These are phyloP conservation scores for Massariosphaeria phaeospora DNA, from an alignment of 495 filamentous ascomycete species.

Conservation along the genomic window DNA sequence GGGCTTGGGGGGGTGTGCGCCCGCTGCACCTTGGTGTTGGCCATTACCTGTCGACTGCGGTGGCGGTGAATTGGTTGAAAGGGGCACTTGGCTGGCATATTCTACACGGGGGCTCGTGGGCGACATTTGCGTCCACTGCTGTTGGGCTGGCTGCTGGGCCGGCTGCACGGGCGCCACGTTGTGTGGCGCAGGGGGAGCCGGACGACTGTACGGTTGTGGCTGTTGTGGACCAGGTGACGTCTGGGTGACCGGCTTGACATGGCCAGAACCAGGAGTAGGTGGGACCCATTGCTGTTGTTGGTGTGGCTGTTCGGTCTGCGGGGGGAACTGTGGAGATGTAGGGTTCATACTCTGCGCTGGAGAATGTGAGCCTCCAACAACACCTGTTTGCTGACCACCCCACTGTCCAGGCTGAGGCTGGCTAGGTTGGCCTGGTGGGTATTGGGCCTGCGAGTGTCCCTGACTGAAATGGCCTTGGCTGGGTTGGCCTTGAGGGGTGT, in stretches of 20 bases:
- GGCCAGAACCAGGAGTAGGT: not conserved
- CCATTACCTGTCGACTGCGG: not conserved
- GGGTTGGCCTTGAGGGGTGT: not conserved
- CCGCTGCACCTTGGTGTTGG: not conserved
- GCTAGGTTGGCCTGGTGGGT: conserved; percentile 5
- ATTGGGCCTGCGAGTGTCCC: conserved; percentile 3
- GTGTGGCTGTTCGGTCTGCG: too few relatives aligned
- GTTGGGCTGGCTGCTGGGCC: not conserved
- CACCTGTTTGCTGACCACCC: conserved; percentile 20
- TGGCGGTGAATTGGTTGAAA: conserved; percentile 9
- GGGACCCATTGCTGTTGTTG: conserved; percentile 19
- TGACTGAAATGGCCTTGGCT: too few relatives aligned
- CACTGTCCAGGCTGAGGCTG: not conserved
- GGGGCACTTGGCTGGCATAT: not conserved
- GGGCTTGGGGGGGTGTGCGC: not conserved
- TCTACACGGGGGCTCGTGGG: conserved; percentile 10
- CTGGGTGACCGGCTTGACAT: not conserved
- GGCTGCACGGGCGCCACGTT: not conserved
- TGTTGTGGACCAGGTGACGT: conserved; percentile 1
- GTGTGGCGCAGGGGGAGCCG: not conserved
- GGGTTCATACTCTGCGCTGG: not conserved
- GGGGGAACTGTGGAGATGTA: not conserved
- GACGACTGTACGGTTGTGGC: not conserved
- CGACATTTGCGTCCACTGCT: conserved; percentile 15
- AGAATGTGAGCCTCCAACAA: conserved; percentile 6